A percentile compares a stretch with the other conserved stretches of the same genome.
These are phyloP conservation scores for Barnettozyma botsteinii DNA, from an alignment of 805 yeast species.

Conservation along the genomic window DNA sequence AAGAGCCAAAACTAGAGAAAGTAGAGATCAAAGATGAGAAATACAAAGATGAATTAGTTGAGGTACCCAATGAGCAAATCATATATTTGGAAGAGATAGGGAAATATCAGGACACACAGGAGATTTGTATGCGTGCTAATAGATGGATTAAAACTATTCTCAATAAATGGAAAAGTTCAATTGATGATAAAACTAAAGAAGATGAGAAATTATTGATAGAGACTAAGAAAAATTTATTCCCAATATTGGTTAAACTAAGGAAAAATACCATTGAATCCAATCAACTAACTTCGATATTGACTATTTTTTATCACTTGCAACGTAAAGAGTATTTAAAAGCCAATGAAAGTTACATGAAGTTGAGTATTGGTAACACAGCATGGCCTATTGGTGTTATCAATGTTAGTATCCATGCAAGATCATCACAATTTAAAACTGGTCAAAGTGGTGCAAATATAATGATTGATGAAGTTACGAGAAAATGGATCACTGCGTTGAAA, in stretches of 20 bases:
- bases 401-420: conserved; percentile 75
- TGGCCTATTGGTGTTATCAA: conserved; percentile 88
- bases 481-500: conserved; percentile 73
- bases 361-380: conserved; percentile 82
- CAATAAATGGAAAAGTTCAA: conserved; percentile 35
- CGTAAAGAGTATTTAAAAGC: conserved; percentile 43
- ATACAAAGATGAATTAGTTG: background rate
- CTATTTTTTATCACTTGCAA: conserved; percentile 60
- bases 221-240: conserved; percentile 44
- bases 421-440: conserved; percentile 53
- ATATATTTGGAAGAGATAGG: conserved; percentile 19
- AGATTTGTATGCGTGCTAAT: conserved; percentile 20
- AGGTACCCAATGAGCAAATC: conserved; percentile 11
- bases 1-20: conserved; percentile 1
- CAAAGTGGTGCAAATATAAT: conserved; percentile 64
- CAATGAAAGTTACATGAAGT: conserved; percentile 61
- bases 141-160: conserved; percentile 29
- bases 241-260: conserved; percentile 50
- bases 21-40: background rate
- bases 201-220: conserved; percentile 30
- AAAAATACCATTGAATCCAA: conserved; percentile 33
- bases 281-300: conserved; percentile 48
- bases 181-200: conserved; percentile 16
- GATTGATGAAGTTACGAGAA: conserved; percentile 68
- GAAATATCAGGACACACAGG: background rate